These are phyloP conservation scores for Sarcodon aspratus DNA, from an alignment of 768 basidiomycete species.

Conservation along the genomic window DNA sequence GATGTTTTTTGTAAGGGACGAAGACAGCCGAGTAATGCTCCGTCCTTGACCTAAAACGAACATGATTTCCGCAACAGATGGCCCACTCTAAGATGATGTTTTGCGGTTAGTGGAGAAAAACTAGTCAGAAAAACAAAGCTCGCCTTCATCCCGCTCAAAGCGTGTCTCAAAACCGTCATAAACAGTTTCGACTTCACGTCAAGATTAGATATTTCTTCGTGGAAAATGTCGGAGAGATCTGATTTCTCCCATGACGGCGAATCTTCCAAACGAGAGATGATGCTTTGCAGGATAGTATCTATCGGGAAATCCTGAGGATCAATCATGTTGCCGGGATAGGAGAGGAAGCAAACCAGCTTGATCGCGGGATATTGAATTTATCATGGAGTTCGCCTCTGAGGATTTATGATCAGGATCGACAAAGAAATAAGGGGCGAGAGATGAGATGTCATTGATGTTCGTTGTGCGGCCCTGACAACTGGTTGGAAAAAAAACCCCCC, in stretches of 20 bases:
- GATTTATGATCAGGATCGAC: slow-evolving; percentile 47
- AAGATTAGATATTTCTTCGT: slow-evolving; percentile 29
- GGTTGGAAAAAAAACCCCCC: neutral
- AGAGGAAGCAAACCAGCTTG: slow-evolving; percentile 30
- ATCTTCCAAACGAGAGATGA: slow-evolving; percentile 16
- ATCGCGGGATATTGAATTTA: slow-evolving; percentile 25
- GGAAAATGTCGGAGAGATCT: slow-evolving; percentile 26
- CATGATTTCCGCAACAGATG: slow-evolving; percentile 19
- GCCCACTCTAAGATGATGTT: slow-evolving; percentile 15
- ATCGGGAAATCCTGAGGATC: slow-evolving; percentile 2
- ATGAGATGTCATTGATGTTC: slow-evolving; percentile 62
- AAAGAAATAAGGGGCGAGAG: slow-evolving; percentile 70
- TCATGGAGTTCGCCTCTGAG: slow-evolving; percentile 44
- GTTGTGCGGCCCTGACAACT: slow-evolving; percentile 48
- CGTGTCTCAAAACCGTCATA: slow-evolving; percentile 67
- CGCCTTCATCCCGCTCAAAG: slow-evolving; percentile 78
- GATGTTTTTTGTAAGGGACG: too few species aligned
- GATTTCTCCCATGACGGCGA: slow-evolving; percentile 27
- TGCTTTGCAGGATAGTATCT: slow-evolving; percentile 23
- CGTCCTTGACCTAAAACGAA: slow-evolving; percentile 16
- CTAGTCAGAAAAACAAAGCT: neutral
- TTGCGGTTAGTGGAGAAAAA: neutral
- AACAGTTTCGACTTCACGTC: slow-evolving; percentile 37
- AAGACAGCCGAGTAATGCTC: slow-evolving; percentile 12
- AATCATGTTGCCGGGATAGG: neutral